Evolutionary conservation across 148 eudicot species (phyloP).

Genomic region (Persicaria tinctoria): DNA sequence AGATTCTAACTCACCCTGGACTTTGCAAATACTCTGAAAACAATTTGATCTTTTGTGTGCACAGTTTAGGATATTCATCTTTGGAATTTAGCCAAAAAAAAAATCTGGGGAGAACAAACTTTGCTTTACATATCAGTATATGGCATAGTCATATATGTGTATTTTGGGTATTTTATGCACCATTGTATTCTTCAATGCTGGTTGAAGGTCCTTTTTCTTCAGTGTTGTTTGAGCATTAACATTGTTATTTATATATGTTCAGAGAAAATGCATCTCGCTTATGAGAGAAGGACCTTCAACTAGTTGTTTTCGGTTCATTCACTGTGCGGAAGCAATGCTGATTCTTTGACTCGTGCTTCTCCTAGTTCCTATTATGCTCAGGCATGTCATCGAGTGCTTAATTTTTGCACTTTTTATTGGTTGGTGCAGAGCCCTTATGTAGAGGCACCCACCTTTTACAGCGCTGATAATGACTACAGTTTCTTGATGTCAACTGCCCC

Average conservation of each 20-base stretch:
- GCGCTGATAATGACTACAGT: slow-evolving; percentile 33
- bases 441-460: slow-evolving; percentile 78
- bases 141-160: too few relatives aligned
- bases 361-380: too few relatives aligned
- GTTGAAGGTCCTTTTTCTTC: background rate
- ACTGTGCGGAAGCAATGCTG: too few relatives aligned
- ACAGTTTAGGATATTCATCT: background rate
- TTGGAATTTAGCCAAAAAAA: background rate
- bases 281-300: too few relatives aligned
- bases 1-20: too few relatives aligned
- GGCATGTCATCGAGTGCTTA: too few relatives aligned
- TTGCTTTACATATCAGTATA: too few relatives aligned
- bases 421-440: slow-evolving; percentile 72
- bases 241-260: background rate
- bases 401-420: too few relatives aligned
- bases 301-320: too few relatives aligned
- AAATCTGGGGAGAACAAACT: too few relatives aligned
- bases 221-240: background rate
- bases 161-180: background rate
- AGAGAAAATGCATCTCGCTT: slow-evolving; percentile 56
- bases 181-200: background rate
- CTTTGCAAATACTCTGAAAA: background rate
- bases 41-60: background rate
- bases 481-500: slow-evolving; percentile 93
- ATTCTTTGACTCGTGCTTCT: too few relatives aligned